phyloP scores from a whole-genome alignment of 176 grass and related monocot genomes.

The Alloteropsis semialata region DNA sequence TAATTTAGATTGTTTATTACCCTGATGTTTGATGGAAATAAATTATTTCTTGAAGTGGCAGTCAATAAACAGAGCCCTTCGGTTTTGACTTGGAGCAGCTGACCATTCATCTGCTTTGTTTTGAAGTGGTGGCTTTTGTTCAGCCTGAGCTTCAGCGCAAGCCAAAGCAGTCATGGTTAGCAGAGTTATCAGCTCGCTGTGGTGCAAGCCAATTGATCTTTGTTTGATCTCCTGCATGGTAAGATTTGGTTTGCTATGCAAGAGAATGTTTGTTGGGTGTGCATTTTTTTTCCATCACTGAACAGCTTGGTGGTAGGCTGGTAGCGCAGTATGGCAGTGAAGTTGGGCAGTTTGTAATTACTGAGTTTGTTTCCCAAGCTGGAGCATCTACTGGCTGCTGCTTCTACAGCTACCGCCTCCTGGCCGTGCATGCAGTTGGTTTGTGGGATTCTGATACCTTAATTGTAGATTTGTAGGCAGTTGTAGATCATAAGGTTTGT shows the following conservation, averaged over 20 bases:
- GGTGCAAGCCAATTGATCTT: background rate
- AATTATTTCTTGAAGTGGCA: constrained; percentile 45
- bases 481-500: no score
- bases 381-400: no score
- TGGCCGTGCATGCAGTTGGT: no score
- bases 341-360: no score
- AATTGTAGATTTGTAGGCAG: no score
- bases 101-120: background rate
- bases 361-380: no score
- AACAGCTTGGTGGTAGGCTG: no score
- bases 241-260: background rate
- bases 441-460: no score
- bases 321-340: no score
- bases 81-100: constrained; percentile 15
- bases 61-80: constrained; percentile 37
- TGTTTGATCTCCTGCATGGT: background rate
- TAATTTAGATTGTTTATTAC: constrained; percentile 57
- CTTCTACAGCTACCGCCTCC: no score
- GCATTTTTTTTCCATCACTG: no score
- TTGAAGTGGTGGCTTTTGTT: background rate
- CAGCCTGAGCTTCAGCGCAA: background rate
- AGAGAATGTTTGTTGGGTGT: background rate
- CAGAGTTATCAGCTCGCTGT: background rate
- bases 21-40: constrained; percentile 46
- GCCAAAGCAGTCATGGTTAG: background rate